Evolutionary conservation across 2,329 filamentous ascomycete genomes (phyloP), one percentile per base, ranked within the genome.

Genomic region (Claviceps citrina): DNA sequence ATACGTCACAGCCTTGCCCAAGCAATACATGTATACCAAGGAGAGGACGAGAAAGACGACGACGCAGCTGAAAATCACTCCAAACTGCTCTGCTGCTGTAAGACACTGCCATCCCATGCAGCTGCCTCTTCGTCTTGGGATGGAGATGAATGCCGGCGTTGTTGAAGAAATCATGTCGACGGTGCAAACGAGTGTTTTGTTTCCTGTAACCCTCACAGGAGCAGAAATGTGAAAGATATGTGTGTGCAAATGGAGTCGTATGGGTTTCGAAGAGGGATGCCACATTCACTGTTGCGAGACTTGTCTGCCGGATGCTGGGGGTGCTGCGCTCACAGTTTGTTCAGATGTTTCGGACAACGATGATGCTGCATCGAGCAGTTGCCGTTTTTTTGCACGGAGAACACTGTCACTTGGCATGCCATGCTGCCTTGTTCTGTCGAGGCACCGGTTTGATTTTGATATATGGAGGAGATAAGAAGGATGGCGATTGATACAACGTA

Each of bases 31-130:
- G 28, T 56, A 56, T 4, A 54, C 38, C 10, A 62, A 30, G 0
- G 50, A 43, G 3, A 64, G 31, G 8, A 56, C 41, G 10, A 56
- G 43, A 4, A 47, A 45, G 2, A 54, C 46, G 6, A 61, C 41
- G 7, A 59, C 41, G 12, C 55, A 48, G 42, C 57, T 60, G 42
- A 62, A 55, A 13, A 67, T 56, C 24, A 66, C 54, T 2, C 64
- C 64, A 18, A 56, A 58, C 26, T 63, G 53, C 32, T 63, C 52
- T 0, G 55, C 46, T 8, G 46, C 34, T 22, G 49, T 61, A n/a
- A 66, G 51, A 42, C 64, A 67, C 31, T 51, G 42, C 61, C 62
- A 67, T 9, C 59, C 55, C 3, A 47, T 43, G 43, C 57, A 64
- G 8, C 42, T 26, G 24, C 4, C n/a, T 15, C 18, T 18, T 15